Conservation (phyloP, 768 basidiomycete genomes). For the Kwoniella europaea region DNA sequence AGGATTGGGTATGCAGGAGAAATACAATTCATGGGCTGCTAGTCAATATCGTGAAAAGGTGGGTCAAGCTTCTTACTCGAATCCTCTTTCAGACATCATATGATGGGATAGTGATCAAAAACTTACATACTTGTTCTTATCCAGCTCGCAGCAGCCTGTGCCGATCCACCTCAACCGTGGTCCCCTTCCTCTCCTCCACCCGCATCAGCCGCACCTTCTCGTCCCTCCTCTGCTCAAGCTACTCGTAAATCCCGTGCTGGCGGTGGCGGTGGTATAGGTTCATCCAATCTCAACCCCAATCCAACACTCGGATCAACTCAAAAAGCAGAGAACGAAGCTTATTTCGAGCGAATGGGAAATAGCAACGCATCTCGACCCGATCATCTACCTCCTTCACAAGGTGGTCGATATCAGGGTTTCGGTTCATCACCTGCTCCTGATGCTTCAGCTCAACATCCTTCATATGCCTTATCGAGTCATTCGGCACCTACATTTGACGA, state of each 20-base stretch:
- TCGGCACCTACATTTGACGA: constrained; percentile 79
- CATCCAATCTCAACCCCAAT: constrained; percentile 64
- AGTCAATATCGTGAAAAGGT: constrained; percentile 95
- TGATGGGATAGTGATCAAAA: no score
- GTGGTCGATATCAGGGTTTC: constrained; percentile 88
- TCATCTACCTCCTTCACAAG: constrained; percentile 88
- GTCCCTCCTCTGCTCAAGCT: constrained; percentile 76
- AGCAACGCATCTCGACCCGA: constrained; percentile 77
- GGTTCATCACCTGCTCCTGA: constrained; percentile 78
- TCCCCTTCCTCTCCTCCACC: constrained; percentile 73
- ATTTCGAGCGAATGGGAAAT: constrained; percentile 80
- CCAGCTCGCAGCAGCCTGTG: constrained; percentile 79
- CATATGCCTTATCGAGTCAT: constrained; percentile 75
- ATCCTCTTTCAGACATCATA: no score
- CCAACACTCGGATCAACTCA: constrained; percentile 62
- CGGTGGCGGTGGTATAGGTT: constrained; percentile 59
- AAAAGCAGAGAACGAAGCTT: constrained; percentile 77
- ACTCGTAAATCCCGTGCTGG: constrained; percentile 85
- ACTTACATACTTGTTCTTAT: no score
- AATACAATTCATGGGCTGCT: constrained; percentile 91
- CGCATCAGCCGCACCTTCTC: constrained; percentile 62
- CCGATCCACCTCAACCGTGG: constrained; percentile 74
- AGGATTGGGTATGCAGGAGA: constrained; percentile 51
- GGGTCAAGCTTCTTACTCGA: no score
- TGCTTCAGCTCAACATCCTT: constrained; percentile 63